Percentiles rank a stretch among this genome's conserved stretches.
These are phyloP conservation scores for Closterium sp. DNA, from an alignment of 139 green algal species.

Conservation along the genomic window DNA sequence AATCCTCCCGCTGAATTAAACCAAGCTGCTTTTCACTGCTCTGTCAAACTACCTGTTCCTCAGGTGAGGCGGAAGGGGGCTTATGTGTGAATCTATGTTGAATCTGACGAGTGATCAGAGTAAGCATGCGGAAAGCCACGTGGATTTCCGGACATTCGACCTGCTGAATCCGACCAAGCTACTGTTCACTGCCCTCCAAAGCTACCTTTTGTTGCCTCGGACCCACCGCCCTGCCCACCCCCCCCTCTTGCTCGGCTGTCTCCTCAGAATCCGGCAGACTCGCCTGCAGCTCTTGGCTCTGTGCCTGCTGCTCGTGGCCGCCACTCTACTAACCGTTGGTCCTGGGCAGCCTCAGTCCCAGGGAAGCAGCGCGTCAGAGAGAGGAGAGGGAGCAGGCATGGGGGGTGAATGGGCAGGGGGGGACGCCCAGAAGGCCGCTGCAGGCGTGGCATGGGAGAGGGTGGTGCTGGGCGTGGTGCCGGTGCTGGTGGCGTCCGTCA, in stretches of 20 bases:
- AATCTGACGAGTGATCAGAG: too few species aligned
- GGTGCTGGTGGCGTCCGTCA: constrained; percentile 33
- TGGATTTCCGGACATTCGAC: constrained; percentile 50
- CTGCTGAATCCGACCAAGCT: constrained; percentile 58
- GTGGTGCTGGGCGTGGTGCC: constrained; percentile 34
- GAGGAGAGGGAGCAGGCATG: too few species aligned
- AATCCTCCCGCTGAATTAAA: constrained; percentile 57
- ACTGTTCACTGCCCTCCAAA: constrained; percentile 48
- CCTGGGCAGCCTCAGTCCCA: neutral
- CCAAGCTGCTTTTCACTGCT: constrained; percentile 52
- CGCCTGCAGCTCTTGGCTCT: constrained; percentile 36
- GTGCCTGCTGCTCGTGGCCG: constrained; percentile 39
- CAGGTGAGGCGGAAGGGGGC: neutral
- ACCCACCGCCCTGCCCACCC: neutral
- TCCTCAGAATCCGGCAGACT: constrained; percentile 36
- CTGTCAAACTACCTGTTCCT: constrained; percentile 43
- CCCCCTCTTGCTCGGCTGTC: neutral
- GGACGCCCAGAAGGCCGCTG: too few species aligned
- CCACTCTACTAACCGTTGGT: constrained; percentile 19
- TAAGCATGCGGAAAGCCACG: too few species aligned
- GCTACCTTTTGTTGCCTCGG: constrained; percentile 13
- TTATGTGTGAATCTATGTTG: too few species aligned
- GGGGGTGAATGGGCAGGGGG: too few species aligned
- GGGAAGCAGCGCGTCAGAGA: too few species aligned
- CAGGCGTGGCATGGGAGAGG: neutral